Conservation (phyloP, 1,284 basidiomycete species). For the Veloporphyrellus conicus region DNA sequence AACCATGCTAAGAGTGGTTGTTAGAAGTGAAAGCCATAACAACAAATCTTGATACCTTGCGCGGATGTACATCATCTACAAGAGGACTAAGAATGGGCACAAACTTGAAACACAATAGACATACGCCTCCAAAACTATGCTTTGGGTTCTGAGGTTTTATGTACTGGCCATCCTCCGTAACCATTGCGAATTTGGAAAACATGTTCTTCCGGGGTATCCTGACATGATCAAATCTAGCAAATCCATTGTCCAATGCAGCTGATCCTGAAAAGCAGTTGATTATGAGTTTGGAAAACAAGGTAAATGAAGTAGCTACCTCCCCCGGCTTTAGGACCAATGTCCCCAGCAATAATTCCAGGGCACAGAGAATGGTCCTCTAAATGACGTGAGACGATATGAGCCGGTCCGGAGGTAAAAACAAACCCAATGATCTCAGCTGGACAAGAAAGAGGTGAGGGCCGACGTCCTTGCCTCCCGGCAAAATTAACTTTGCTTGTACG, state of each 20-base stretch:
- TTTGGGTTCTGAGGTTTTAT: conserved; percentile 68
- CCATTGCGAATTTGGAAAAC: conserved; percentile 71
- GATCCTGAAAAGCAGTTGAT: conserved; percentile 40
- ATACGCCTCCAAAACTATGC: conserved; percentile 72
- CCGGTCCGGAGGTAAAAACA: not conserved
- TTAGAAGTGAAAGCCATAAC: not conserved
- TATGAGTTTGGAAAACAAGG: not conserved
- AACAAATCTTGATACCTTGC: conserved; percentile 41
- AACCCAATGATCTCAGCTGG: conserved; percentile 60
- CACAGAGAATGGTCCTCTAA: conserved; percentile 57
- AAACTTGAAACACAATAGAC: conserved; percentile 23
- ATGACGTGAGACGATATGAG: conserved; percentile 4
- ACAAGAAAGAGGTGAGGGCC: conserved; percentile 79
- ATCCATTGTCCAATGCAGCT: conserved; percentile 66
- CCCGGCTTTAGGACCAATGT: conserved; percentile 46
- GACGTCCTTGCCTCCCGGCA: conserved; percentile 57
- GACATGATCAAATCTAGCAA: conserved; percentile 63
- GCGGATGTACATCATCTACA: conserved; percentile 68
- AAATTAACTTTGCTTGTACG: conserved; percentile 71
- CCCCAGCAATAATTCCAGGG: conserved; percentile 68
- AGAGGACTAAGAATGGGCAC: not conserved
- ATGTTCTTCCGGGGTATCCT: conserved; percentile 73
- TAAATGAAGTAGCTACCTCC: conserved; percentile 38
- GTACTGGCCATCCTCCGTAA: conserved; percentile 67
- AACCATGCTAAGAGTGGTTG: conserved; percentile 49